A percentile compares a stretch with the other conserved stretches of the same genome.
Conservation (phyloP, 495 filamentous ascomycete genomes). For the Tuber borchii region DNA sequence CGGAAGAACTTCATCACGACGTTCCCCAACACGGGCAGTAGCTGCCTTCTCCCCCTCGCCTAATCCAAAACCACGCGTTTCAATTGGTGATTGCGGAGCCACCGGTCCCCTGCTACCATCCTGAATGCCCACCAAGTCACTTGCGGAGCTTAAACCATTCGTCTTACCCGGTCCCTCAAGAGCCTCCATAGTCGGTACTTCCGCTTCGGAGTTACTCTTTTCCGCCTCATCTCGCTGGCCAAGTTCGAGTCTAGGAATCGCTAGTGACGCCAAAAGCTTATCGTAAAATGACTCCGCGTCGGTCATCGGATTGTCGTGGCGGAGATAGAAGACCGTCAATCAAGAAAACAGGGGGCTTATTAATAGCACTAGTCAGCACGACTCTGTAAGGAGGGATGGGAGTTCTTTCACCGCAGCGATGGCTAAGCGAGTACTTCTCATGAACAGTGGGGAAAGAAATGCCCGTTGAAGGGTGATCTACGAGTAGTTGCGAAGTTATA, state of each 20-base stretch:
- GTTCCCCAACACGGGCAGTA: not conserved
- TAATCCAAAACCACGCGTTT: not conserved
- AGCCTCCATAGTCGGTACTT: not conserved
- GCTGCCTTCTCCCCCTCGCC: not conserved
- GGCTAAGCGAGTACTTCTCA: not conserved
- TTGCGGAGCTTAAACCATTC: not conserved
- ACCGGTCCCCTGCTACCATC: not conserved
- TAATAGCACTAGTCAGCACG: not conserved
- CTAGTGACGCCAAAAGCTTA: constrained; percentile 37
- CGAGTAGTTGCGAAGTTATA: not conserved
- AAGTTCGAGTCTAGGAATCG: constrained; percentile 5
- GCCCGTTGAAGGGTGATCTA: not conserved
- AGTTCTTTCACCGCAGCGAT: constrained; percentile 1
- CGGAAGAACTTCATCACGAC: not conserved
- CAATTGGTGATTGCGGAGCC: not conserved
- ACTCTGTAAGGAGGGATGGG: not conserved
- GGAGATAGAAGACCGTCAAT: not conserved
- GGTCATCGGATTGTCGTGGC: constrained; percentile 20
- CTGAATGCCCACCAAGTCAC: not conserved
- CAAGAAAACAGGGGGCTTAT: constrained; percentile 5
- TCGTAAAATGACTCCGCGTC: constrained; percentile 40
- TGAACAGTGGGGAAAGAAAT: not conserved
- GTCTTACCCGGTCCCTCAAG: not conserved
- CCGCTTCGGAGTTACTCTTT: not conserved
- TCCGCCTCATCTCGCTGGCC: not conserved